Evolutionary conservation across 108 stramenopile genomes (phyloP), one percentile per base, ranked within the genome.

Genomic region (Schizochytrium sp.): DNA sequence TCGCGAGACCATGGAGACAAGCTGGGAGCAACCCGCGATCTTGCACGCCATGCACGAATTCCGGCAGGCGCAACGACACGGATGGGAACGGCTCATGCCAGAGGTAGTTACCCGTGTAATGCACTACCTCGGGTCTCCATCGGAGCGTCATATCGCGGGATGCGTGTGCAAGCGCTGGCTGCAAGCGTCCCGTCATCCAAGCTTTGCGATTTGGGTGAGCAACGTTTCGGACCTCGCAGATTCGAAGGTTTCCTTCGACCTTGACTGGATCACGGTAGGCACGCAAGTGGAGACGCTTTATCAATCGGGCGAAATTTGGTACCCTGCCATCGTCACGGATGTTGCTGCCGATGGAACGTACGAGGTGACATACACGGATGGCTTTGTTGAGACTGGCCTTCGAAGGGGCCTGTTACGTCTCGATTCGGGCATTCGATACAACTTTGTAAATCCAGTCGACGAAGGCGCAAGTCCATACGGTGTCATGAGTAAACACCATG

Each of bases 1-100:
- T 43, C 44, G 87, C 10, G 92, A 91, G 29, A 92, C 90, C n/a
- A 88, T 90, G 69, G 89, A 45, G 60, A 29, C 44, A n/a, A 60
- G 34, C 16, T 83, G 83, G 83, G 51, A 29, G n/a, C 14, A 19
- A 57, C 83, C 72, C 14, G 41, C 23, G 14, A 43, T 87, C 0
- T 25, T 87, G 29, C 87, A 23, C 1, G 87, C 23, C 5, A 57
- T 57, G 29, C 23, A 10, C 34, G 43, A 87, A 14, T 6, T 58
- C 10, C 12, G 29, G 58, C 29, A 58, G 16, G 58, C 58, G 23
- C 21, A 19, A 23, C 23, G 57, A 23, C 87, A 87, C 19, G 28
- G 57, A 6, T 87, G 55, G 57, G 19, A 12, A 5, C 29, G 29
- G 5, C 28, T 87, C 28, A 10, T 34, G 16, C 55, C 55, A 6